Evolutionary conservation across 2,329 filamentous ascomycete species (phyloP), one percentile per base, ranked within the genome.

Genomic region (Aspergillus ibericus): DNA sequence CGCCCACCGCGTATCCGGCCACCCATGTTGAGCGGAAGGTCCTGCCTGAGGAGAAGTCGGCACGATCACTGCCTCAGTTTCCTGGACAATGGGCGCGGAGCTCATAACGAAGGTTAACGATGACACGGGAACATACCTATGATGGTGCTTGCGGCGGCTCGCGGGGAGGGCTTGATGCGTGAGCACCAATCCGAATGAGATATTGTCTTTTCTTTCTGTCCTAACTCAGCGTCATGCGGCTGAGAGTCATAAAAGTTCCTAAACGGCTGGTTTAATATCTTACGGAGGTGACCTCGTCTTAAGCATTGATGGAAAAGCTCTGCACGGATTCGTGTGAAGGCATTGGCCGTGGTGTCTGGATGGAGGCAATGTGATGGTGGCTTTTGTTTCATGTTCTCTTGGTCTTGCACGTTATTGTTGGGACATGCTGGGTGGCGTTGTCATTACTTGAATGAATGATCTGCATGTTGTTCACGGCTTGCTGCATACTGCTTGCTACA

Each of bases 31-130:
- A 58, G 13, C 58, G 58, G 42, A 40, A 47, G 22, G 32, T 53
- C 27, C 16, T 60, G 27, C 47, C 58, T 25, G 61, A 62, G 13
- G 61, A 62, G 25, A 58, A 59, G 20, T 58, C 55, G 42, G 35
- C 61, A n/a, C 59, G 60, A 35, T 51, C 56, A 16, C 42, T 66
- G 36, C 53, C 63, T 34, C 64, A 63, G 36, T 55, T 55, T 46
- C 53, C 64, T 9, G 60, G 56, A 8, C n/a, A 58, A 35, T 68
- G 65, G 65, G 42, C 60, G 22, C 66, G 62, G 9, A 42, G 35
- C n/a, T 50, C 58, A 29, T 58, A 40, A 47, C 12, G 7, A 18
- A 22, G 10, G 9, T 42, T 18, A 42, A 42, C 38, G 38, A 18
- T 20, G 18, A 22, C 18, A 15, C 18, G 7, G 38, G 18, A 42